phyloP scores from a whole-genome alignment of 371 early-diverging fungal species.

The Rhizopus stolonifer region DNA sequence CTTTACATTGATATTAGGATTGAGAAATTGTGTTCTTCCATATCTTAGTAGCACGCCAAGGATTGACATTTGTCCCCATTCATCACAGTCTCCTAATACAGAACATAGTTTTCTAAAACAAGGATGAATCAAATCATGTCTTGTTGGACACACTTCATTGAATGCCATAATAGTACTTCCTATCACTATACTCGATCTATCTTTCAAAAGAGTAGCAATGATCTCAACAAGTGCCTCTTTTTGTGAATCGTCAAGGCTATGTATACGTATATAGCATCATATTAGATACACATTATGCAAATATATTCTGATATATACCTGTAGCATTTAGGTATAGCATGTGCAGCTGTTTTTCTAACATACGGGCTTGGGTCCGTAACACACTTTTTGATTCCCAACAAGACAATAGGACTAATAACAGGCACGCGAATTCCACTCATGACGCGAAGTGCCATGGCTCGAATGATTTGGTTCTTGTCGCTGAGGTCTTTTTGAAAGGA shows the following conservation, averaged over 20 bases:
- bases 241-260: conserved; percentile 76
- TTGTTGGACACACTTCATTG: conserved; percentile 80
- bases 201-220: conserved; percentile 75
- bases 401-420: conserved; percentile 85
- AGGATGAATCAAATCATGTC: conserved; percentile 83
- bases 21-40: conserved; percentile 66
- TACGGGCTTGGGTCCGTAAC: conserved; percentile 86
- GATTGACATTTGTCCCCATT: conserved; percentile 94
- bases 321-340: conserved; percentile 86
- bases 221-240: conserved; percentile 77
- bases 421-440: conserved; percentile 93
- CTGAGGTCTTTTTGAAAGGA: conserved; percentile 95
- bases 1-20: conserved; percentile 54
- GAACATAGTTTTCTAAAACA: conserved; percentile 87
- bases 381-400: conserved; percentile 87
- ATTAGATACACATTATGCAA: background rate
- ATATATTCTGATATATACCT: conserved; percentile 45
- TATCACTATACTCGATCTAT: conserved; percentile 83
- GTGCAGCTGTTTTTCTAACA: conserved; percentile 92
- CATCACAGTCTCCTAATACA: conserved; percentile 85
- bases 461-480: conserved; percentile 89
- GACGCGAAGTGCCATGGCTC: conserved; percentile 93
- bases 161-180: conserved; percentile 89
- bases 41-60: conserved; percentile 78
- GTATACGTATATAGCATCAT: too few species aligned